Base-by-base conservation (phyloP, 2,329 filamentous ascomycete genomes). In the Didymosphaeria variabile region DNA sequence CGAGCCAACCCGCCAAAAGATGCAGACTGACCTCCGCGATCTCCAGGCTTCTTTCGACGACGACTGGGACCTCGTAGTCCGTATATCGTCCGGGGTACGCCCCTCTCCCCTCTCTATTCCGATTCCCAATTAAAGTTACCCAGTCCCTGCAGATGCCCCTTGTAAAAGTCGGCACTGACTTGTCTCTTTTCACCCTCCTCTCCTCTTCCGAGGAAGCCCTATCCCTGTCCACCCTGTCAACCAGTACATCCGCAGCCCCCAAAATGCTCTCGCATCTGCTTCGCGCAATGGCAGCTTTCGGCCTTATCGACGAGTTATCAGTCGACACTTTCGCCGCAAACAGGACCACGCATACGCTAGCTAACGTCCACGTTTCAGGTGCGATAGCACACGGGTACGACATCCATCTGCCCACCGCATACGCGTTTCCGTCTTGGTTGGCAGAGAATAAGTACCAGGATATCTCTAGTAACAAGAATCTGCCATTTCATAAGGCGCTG, bases 251-350 rank as follows among this genome's bases (percentile, higher is more conserved):
- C 8, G 74, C 71, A 9, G 66, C 75, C 4, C 71, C 69, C 5
- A 61, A 57, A 26, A 67, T 79, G 4, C 59, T 75, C 21, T 65
- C 68, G 29, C 75, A 77, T 42, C 61, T 80, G 13, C 60, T 80
- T 7, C 72, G 77, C 36, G 73, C 72, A 47, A 67, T 77, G 34
- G 72, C 72, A 15, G 67, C 78, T 1, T 74, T 73, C 53, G 70
- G 71, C 13, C 51, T 74, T 17, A 71, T 79, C 51, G 44, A 57
- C 6, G 75, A 80, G 63, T 66, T 67, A 0, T 62, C 45, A 5
- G 64, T 69, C 34, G 68, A 77, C 63, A 61, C 55, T 0, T 80
- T 73, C 45, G 54, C 62, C 1, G 68, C 75, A 26, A 79, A 72
- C 57, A 65, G 69, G 23, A 62, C 69, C 10, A 79, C 77, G 1